Evolutionary conservation across 1,284 basidiomycete genomes (phyloP).

Genomic region (Meripilus lineatus): DNA sequence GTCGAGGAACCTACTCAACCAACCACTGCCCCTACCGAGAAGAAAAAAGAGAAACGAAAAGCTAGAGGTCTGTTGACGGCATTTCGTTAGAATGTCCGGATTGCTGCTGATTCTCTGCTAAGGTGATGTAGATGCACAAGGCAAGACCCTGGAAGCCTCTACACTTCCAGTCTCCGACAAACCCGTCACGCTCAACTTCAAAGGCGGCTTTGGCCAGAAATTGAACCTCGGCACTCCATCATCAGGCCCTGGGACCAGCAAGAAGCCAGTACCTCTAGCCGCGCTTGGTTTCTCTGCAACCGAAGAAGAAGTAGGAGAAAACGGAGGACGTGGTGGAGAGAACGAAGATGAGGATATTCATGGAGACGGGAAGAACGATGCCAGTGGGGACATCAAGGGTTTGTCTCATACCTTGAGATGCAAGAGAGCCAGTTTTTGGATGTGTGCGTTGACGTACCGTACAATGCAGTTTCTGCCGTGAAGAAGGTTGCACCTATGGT

Average conservation of each 20-base stretch:
- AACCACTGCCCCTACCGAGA: constrained; percentile 41
- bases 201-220: constrained; percentile 40
- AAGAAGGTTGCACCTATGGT: constrained; percentile 82
- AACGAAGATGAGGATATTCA: constrained; percentile 36
- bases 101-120: background rate
- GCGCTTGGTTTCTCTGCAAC: constrained; percentile 52
- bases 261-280: constrained; percentile 33
- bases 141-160: constrained; percentile 46
- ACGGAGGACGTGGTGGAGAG: constrained; percentile 21
- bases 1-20: constrained; percentile 57
- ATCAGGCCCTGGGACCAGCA: constrained; percentile 10
- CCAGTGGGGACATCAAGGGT: constrained; percentile 55
- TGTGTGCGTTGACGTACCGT: constrained; percentile 23
- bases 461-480: constrained; percentile 44
- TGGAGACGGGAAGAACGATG: constrained; percentile 32
- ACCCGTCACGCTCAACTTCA: constrained; percentile 72
- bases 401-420: constrained; percentile 22
- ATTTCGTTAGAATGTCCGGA: background rate
- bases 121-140: constrained; percentile 2
- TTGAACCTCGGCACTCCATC: constrained; percentile 18
- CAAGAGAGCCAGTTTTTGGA: constrained; percentile 17
- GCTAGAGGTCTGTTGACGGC: constrained; percentile 35
- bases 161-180: constrained; percentile 68
- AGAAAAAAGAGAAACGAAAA: constrained; percentile 64
- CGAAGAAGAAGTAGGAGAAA: constrained; percentile 18